Evolutionary conservation across 805 yeast genomes (phyloP).

Genomic region (Hyphopichia homilentoma): DNA sequence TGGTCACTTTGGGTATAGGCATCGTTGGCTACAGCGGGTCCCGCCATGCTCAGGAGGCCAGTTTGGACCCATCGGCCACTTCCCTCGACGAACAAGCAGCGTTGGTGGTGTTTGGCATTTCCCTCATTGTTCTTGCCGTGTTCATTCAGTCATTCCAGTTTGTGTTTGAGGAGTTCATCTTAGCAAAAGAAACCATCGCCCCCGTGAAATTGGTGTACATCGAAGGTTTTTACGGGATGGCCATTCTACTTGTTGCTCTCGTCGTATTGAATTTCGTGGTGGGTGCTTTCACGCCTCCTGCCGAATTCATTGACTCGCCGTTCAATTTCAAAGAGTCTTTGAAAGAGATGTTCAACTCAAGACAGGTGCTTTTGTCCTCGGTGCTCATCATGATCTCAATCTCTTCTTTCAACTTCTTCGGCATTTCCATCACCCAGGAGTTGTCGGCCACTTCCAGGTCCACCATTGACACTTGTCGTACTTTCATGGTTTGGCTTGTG

Average conservation of each 20-base stretch:
- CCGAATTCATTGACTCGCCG: constrained; percentile 41
- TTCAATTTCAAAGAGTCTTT: constrained; percentile 55
- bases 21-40: constrained; percentile 73
- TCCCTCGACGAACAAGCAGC: constrained; percentile 6
- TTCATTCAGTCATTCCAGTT: constrained; percentile 72
- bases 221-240: constrained; percentile 68
- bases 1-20: constrained; percentile 67
- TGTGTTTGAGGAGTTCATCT: constrained; percentile 70
- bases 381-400: constrained; percentile 68
- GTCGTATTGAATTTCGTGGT: constrained; percentile 37
- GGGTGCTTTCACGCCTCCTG: constrained; percentile 28
- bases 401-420: constrained; percentile 68
- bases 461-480: constrained; percentile 75
- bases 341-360: constrained; percentile 42
- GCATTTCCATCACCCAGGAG: constrained; percentile 61
- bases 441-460: constrained; percentile 76
- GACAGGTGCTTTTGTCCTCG: constrained; percentile 48
- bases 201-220: constrained; percentile 68
- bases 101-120: constrained; percentile 51
- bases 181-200: constrained; percentile 47
- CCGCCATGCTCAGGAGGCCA: constrained; percentile 14
- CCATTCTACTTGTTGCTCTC: constrained; percentile 44
- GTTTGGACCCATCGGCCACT: constrained; percentile 5
- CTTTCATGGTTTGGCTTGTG: constrained; percentile 70
- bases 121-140: constrained; percentile 57